Percentiles rank a stretch among this genome's conserved stretches.
Evolutionary conservation across 208 protist genomes (phyloP).

Genomic region (Herpetomonas tarakana): DNA sequence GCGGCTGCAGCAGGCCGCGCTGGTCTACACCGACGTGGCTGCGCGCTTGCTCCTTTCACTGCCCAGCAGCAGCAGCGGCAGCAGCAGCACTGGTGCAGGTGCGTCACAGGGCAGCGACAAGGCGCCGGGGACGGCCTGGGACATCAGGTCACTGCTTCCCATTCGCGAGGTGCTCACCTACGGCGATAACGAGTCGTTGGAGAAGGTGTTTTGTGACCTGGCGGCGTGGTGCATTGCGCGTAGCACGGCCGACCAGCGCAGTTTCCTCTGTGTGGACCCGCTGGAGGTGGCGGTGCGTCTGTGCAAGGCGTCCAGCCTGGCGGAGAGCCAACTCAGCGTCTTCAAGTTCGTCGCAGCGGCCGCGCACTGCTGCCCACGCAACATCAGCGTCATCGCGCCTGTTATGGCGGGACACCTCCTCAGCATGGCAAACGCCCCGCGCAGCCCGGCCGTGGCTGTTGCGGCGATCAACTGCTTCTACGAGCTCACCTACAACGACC

Average conservation of each 20-base stretch:
- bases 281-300: conserved; percentile 59
- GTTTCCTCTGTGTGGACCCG: conserved; percentile 64
- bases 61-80: neutral
- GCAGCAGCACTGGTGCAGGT: neutral
- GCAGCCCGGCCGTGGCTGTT: conserved; percentile 44
- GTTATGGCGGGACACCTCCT: conserved; percentile 40
- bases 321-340: conserved; percentile 53
- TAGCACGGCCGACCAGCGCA: conserved; percentile 17
- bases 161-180: conserved; percentile 56
- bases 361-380: conserved; percentile 36
- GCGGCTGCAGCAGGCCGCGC: conserved; percentile 27
- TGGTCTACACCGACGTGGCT: conserved; percentile 20
- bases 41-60: conserved; percentile 17
- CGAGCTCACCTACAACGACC: conserved; percentile 68
- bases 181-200: conserved; percentile 30
- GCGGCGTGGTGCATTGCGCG: conserved; percentile 19
- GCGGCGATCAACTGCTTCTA: conserved; percentile 62
- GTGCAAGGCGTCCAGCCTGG: conserved; percentile 24
- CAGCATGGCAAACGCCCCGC: conserved; percentile 23
- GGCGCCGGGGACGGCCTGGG: too few relatives aligned
- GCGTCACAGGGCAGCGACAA: too few relatives aligned
- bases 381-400: conserved; percentile 42
- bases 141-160: conserved; percentile 38
- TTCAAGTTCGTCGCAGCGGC: conserved; percentile 36
- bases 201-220: conserved; percentile 60